A percentile compares a stretch with the other conserved stretches of the same genome.
These are phyloP conservation scores for Apiotrichum gamsii DNA, from an alignment of 1,284 basidiomycete genomes.

Conservation along the genomic window DNA sequence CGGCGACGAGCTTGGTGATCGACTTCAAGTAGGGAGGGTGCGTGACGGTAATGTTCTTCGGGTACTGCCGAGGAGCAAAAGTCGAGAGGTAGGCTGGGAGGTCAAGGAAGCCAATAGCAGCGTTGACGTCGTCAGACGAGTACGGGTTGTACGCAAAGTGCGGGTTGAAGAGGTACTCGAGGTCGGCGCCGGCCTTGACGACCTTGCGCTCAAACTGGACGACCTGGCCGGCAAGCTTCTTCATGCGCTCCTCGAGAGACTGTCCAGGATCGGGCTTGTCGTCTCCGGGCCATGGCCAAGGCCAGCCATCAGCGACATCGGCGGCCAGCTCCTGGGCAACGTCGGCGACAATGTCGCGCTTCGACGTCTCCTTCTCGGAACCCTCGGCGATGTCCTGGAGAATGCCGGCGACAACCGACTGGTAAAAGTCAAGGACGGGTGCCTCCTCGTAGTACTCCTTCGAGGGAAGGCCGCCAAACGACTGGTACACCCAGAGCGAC, in stretches of 20 bases:
- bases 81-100: conserved; percentile 78
- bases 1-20: conserved; percentile 64
- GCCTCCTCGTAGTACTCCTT: conserved; percentile 92
- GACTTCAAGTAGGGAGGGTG: conserved; percentile 71
- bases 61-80: conserved; percentile 72
- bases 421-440: conserved; percentile 63
- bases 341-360: conserved; percentile 11
- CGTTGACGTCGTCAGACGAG: conserved; percentile 62
- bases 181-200: conserved; percentile 73
- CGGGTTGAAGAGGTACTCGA: conserved; percentile 64
- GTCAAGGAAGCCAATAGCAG: conserved; percentile 67
- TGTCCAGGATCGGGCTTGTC: conserved; percentile 42
- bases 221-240: conserved; percentile 64
- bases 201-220: conserved; percentile 74
- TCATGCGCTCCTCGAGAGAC: conserved; percentile 49
- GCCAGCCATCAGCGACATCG: conserved; percentile 51
- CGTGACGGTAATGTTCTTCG: conserved; percentile 69
- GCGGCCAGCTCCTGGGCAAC: conserved; percentile 12
- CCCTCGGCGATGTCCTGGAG: conserved; percentile 54
- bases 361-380: conserved; percentile 11
- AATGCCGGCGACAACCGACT: conserved; percentile 62
- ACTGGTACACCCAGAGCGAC: conserved; percentile 79
- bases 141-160: conserved; percentile 83
- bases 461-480: conserved; percentile 76
- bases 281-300: conserved; percentile 65